Percentiles rank a stretch among this genome's conserved stretches.
These are phyloP conservation scores for Naegleria gruberi DNA, from an alignment of 208 protist species.

Conservation along the genomic window DNA sequence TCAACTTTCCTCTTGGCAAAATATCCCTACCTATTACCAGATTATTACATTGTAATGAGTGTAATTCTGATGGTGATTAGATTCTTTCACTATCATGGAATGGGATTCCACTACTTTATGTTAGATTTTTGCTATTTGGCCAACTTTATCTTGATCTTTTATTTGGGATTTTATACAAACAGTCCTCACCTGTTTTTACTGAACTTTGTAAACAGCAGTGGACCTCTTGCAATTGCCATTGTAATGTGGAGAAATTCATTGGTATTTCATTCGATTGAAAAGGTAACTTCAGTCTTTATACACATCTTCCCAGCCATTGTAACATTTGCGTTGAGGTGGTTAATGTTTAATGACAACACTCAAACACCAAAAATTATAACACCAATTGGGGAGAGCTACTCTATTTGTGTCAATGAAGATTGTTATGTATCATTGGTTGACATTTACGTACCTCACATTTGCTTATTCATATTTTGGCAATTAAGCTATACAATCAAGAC, in stretches of 20 bases:
- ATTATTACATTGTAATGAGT: background rate
- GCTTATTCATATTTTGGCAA: constrained; percentile 11
- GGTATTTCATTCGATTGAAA: constrained; percentile 37
- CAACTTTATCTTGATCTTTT: background rate
- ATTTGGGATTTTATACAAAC: background rate
- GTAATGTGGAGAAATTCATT: constrained; percentile 36
- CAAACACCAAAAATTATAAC: background rate
- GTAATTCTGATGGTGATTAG: background rate
- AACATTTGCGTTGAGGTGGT: background rate
- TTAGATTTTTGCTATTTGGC: constrained; percentile 17
- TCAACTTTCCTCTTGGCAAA: background rate
- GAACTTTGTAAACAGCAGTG: background rate
- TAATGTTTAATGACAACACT: background rate
- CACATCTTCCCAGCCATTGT: constrained; percentile 29
- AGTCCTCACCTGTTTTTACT: background rate
- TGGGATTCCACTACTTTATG: background rate
- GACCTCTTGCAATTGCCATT: constrained; percentile 13
- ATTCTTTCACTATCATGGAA: background rate
- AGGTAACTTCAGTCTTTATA: constrained; percentile 38
- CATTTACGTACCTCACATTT: background rate
- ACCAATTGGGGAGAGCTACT: background rate
- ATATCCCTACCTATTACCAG: background rate
- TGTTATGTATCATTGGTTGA: background rate
- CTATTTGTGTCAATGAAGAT: background rate
- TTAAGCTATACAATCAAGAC: background rate